Conservation (phyloP, 805 yeast genomes). For the Scheffersomyces spartinae region DNA sequence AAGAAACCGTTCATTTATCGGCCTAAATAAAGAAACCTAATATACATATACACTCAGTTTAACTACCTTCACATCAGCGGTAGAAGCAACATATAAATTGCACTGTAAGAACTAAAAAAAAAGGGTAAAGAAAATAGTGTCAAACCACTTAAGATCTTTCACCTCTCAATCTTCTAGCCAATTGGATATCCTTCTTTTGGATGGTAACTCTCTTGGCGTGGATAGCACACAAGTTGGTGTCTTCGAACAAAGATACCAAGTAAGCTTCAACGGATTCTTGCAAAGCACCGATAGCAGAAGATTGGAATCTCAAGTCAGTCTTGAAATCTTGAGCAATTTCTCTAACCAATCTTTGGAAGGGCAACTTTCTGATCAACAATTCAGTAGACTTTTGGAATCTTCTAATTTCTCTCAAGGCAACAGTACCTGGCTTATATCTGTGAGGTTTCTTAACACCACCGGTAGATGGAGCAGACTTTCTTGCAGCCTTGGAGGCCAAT, state of each 20-base stretch:
- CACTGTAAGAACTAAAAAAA: too few species aligned
- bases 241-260: constrained; percentile 91
- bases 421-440: constrained; percentile 97
- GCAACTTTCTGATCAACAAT: constrained; percentile 87
- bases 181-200: constrained; percentile 95
- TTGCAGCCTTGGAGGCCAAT: constrained; percentile 84
- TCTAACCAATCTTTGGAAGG: constrained; percentile 94
- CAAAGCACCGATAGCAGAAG: constrained; percentile 93
- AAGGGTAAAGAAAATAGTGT: too few species aligned
- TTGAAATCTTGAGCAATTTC: constrained; percentile 93
- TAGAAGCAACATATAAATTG: too few species aligned
- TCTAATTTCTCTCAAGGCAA: constrained; percentile 93
- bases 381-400: constrained; percentile 96
- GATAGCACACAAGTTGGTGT: constrained; percentile 95
- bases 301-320: constrained; percentile 91
- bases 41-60: too few species aligned
- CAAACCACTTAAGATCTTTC: constrained; percentile 58
- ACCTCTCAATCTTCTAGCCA: constrained; percentile 97
- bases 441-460: constrained; percentile 93
- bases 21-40: too few species aligned
- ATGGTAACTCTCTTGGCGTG: constrained; percentile 99
- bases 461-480: constrained; percentile 85
- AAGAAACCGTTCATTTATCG: too few species aligned
- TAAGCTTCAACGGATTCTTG: constrained; percentile 99
- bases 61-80: too few species aligned